Base-by-base conservation (phyloP, 768 basidiomycete species). In the Pisolithus albus region DNA sequence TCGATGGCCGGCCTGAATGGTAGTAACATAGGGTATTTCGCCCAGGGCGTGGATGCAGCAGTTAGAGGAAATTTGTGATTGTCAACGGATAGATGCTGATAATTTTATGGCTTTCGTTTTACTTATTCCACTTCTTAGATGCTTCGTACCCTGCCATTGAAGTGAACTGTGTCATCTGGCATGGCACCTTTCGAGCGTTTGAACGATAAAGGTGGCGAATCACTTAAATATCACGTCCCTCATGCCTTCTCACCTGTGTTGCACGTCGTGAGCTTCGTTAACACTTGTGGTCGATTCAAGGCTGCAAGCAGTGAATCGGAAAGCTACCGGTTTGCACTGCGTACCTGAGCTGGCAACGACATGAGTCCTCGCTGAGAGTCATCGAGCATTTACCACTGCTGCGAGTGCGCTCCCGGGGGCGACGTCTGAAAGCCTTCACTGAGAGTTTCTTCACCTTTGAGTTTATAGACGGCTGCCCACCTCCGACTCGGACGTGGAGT, bases 1-100 rank as follows among this genome's bases (percentile, higher is more conserved):
- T 91, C 89, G 41, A 95, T 94, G 91, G 90, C 92, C 54, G 92
- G 90, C 32, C 70, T 95, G 63, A 95, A 94, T 75, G 70, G 71
- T 54, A 65, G 71, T 63, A 95, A 95, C 76, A 81, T 95, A 60
- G 83, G 84, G 61, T 90, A 94, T 76, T 93, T 96, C 66, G 91
- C 92, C 3, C 78, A 91, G 71, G 82, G 83, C 62, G 86, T 95
- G 51, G 79, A 89, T 69, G 81, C 82, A 61, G 89, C 84, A 53
- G 89, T 93, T 57, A 84, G 80, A 72, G 86, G 86, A 58, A 76
- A 75, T 48, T 74, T 92, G 61, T 92, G 79, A 73, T 46, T 56
- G 54, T 51, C 45, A 46, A 59, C 56, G 46, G 53, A 60, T 67
- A 61, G 55, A 64, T 39, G 47, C 51, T 53, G 41, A 56, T n/a